Evolutionary conservation across 148 eudicot genomes (phyloP), one percentile per base, ranked within the genome.

Genomic region (Chenopodium berlandieri): DNA sequence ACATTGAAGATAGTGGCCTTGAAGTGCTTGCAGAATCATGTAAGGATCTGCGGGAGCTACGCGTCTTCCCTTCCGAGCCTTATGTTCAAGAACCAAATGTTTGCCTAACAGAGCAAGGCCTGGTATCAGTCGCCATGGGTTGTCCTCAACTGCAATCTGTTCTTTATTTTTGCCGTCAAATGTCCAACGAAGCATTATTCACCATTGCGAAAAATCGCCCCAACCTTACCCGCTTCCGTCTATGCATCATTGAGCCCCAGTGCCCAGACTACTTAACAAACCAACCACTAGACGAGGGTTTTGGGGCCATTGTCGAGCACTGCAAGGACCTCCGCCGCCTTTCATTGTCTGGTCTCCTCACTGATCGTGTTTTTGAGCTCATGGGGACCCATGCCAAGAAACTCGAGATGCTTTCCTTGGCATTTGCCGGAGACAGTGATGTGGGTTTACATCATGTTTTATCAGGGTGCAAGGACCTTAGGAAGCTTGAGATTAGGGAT

Each of bases 51-150:
- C 86, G 86, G 60, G 99, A 94, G 78, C 84, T 96, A 37, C 83
- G 97, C 46, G 99, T 96, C 25, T 92, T 96, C 68, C 97, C 95
- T 5, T 96, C 99, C 0, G 98, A 96, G 75, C 99, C 99, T 20
- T 94, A 78, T 83, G 91, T 80, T 58, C 83, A 83, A 13, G 99
- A 92, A 81, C 91, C 94, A 16, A 90, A 94, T 60, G 97, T 94
- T 11, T 81, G 89, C 68, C 83, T 96, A 76, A 96, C 98, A 0
- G 99, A 96, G 85, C 86, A 80, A 60, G 99, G 99, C 65, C 95
- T 96, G 52, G 97, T 96, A 63, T 84, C 95, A 23, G 93, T 96
- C 48, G 90, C 98, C 2, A 85, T 37, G 78, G 99, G 98, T 37
- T 96, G 99, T 88, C 93, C 99, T 56, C 91, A 94, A 48, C 97